Evolutionary conservation across 176 grass and related monocot species (phyloP), one percentile per base, ranked within the genome.

Genomic region (Puccinellia tenuiflora): DNA sequence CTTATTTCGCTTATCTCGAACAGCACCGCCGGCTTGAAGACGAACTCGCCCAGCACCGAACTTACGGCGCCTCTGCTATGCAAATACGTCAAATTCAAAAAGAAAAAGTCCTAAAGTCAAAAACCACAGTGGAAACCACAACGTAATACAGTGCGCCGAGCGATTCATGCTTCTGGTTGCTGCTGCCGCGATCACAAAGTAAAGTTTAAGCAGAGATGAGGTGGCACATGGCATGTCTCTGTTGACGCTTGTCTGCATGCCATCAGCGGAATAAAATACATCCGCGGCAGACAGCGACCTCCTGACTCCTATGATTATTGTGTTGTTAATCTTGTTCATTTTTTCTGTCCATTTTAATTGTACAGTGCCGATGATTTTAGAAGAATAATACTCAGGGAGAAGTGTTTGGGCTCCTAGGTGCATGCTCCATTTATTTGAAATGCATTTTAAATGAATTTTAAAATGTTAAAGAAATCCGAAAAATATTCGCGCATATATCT

Each of bases 221-320:
- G 62, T 89, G 83, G 83, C 77, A 85, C 81, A 79, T 88, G 83
- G 73, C 54, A 45, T 90, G 78, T 82, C 69, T 42, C 35, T 26
- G 46, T 82, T 86, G 73, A 86, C 79, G 10, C 73, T 82, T 86
- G 83, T 90, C 88, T 40, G 62, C 43, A 47, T 51, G 73, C 45
- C 78, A 26, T 37, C 25, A 22, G 61, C 39, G 17, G 75, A 65
- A 76, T 59, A 67, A 53, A 70, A 70, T 77, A 78, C 52, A 67
- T 17, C 29, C 25, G 30, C 53, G 2, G 20, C 78, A 37, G 73
- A 86, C 78, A 77, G 34, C 52, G 73, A 86, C 64, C 83, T 62
- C 28, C 59, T 12, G 33, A 31, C 28, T 63, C 28, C 5, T 69
- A 42, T 42, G 66, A 69, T 69, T 69, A 42, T 24, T 42, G 39